phyloP scores from a whole-genome alignment of 768 basidiomycete genomes.

The Leccinum variicolor region DNA sequence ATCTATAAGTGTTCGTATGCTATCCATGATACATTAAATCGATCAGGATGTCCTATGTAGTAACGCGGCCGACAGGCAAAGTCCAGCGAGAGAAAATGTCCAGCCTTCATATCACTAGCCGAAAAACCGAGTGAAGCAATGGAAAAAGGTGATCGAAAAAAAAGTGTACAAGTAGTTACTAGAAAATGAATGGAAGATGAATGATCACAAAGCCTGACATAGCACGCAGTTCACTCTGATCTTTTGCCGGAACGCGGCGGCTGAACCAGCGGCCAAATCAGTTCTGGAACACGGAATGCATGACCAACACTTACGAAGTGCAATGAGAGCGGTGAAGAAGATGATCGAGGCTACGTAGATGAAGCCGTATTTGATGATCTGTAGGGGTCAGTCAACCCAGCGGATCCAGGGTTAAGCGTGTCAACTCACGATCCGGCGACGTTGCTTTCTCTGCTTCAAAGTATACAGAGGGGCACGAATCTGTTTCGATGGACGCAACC shows the following conservation, averaged over 20 bases:
- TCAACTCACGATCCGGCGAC: conserved; percentile 78
- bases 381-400: conserved; percentile 10
- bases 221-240: conserved; percentile 62
- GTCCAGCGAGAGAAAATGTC: conserved; percentile 9
- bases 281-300: not conserved
- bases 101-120: conserved; percentile 3
- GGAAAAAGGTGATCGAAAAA: not conserved
- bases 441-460: conserved; percentile 84
- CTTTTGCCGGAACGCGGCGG: conserved; percentile 56
- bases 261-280: conserved; percentile 31
- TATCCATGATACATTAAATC: conserved; percentile 22
- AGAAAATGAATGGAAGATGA: conserved; percentile 25
- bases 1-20: conserved; percentile 15
- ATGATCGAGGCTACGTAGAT: conserved; percentile 69
- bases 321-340: conserved; percentile 73
- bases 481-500: conserved; percentile 92
- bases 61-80: not conserved
- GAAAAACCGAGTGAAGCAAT: not conserved
- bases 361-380: conserved; percentile 83
- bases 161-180: conserved; percentile 24
- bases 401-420: not conserved
- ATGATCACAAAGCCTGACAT: conserved; percentile 62
- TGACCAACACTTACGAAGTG: conserved; percentile 59
- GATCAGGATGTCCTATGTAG: conserved; percentile 14
- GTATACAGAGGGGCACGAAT: conserved; percentile 91